Evolutionary conservation across 352 stramenopile genomes (phyloP).

Genomic region (Pythium myriotylum): DNA sequence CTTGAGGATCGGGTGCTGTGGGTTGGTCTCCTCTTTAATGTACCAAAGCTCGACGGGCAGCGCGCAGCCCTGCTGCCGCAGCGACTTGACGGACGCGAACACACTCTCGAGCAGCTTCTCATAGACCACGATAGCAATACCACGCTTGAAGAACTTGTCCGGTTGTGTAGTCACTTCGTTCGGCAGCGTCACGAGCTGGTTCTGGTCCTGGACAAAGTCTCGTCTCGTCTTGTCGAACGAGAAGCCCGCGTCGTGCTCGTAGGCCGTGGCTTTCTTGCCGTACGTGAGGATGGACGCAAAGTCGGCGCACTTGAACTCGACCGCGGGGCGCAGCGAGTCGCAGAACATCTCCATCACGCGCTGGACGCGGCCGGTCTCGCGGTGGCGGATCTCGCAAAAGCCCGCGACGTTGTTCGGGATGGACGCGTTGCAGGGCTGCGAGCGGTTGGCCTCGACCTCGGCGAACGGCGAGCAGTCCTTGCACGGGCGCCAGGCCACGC

Average conservation of each 20-base stretch:
- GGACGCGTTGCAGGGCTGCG: no score
- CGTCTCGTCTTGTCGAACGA: conserved; percentile 2
- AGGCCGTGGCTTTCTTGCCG: conserved; percentile 14
- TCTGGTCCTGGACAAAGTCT: background rate
- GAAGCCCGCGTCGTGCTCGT: conserved; percentile 8
- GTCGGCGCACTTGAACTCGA: no score
- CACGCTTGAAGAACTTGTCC: conserved; percentile 13
- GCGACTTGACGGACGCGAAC: conserved; percentile 54
- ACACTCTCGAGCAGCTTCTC: conserved; percentile 43
- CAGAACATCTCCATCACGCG: no score
- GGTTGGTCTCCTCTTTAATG: conserved; percentile 50
- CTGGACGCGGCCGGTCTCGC: no score
- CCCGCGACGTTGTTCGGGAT: conserved; percentile 24
- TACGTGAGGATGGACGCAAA: no score
- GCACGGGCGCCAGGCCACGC: conserved; percentile 49
- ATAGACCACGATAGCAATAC: conserved; percentile 41
- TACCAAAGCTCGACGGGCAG: conserved; percentile 84
- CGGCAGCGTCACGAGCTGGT: background rate
- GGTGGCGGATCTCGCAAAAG: conserved; percentile 30
- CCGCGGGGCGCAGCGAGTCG: no score
- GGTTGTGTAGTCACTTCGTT: no score
- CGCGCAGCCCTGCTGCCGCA: conserved; percentile 46
- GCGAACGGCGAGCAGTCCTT: conserved; percentile 45
- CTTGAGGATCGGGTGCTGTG: conserved; percentile 46
- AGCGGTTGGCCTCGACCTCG: conserved; percentile 34